Conservation (phyloP, 2,329 filamentous ascomycete genomes). For the Aureobasidium melanogenum region DNA sequence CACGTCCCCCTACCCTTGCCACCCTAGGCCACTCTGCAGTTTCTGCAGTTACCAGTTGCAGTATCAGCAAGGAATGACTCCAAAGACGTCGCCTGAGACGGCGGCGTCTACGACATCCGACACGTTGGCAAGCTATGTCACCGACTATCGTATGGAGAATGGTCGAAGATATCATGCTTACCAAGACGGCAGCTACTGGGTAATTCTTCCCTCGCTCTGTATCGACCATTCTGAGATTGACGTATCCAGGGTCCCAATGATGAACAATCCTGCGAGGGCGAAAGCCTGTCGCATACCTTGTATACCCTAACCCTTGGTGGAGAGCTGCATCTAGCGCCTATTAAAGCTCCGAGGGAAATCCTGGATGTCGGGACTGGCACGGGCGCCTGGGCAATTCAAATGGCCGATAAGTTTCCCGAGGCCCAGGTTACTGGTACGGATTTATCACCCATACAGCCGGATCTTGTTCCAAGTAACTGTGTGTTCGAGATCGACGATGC, state of each 20-base stretch:
- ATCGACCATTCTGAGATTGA: neutral
- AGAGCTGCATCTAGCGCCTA: conserved; percentile 23
- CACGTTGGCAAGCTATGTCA: conserved; percentile 13
- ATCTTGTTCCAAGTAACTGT: conserved; percentile 38
- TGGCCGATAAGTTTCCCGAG: conserved; percentile 24
- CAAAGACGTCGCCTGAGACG: neutral
- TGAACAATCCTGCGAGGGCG: conserved; percentile 33
- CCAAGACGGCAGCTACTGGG: conserved; percentile 22
- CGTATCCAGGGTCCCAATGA: conserved; percentile 31
- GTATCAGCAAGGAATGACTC: neutral
- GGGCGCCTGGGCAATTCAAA: conserved; percentile 30
- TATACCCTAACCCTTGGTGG: conserved; percentile 27
- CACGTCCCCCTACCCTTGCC: neutral
- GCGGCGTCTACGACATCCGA: conserved; percentile 4
- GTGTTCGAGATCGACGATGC: conserved; percentile 41
- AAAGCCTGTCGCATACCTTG: conserved; percentile 37
- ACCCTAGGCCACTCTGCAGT: neutral
- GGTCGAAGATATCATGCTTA: conserved; percentile 29
- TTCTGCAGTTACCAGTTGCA: neutral
- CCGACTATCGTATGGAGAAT: conserved; percentile 24
- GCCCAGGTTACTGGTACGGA: conserved; percentile 37
- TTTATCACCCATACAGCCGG: conserved; percentile 42
- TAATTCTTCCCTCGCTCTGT: conserved; percentile 14
- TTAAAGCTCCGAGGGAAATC: conserved; percentile 21
- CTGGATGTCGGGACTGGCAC: conserved; percentile 45